These are phyloP conservation scores for Rhodotorula kratochvilovae DNA, from an alignment of 768 basidiomycete genomes.

Conservation along the genomic window DNA sequence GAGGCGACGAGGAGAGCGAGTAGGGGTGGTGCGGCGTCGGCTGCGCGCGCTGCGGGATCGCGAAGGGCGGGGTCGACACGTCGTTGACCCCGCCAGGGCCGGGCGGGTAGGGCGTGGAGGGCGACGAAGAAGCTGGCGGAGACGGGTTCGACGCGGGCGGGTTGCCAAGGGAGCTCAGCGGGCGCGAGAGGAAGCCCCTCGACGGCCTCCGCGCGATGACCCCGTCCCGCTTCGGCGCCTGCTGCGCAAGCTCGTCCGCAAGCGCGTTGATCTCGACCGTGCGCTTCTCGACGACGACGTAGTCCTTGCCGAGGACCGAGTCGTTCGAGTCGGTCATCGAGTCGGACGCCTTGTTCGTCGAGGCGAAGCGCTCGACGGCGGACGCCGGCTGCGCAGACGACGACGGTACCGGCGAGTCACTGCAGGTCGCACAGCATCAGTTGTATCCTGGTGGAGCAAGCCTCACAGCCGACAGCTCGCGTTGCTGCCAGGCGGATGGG, in stretches of 20 bases:
- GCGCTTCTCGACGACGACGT: slow-evolving; percentile 87
- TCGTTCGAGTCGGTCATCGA: slow-evolving; percentile 49
- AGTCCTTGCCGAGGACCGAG: slow-evolving; percentile 58
- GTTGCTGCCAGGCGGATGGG: too few species aligned
- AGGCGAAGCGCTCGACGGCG: slow-evolving; percentile 25
- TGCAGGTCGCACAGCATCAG: too few species aligned
- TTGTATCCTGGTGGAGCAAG: too few species aligned
- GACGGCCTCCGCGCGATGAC: slow-evolving; percentile 46
- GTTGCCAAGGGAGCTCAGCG: slow-evolving; percentile 44
- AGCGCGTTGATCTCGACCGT: slow-evolving; percentile 88
- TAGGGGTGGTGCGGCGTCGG: slow-evolving; percentile 30
- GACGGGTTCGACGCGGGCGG: slow-evolving; percentile 45
- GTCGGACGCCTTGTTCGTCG: slow-evolving; percentile 39
- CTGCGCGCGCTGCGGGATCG: slow-evolving; percentile 33
- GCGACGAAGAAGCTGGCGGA: slow-evolving; percentile 42
- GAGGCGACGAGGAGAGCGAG: slow-evolving; percentile 38
- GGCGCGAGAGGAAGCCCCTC: slow-evolving; percentile 39
- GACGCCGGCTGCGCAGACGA: slow-evolving; percentile 32
- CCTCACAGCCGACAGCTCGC: too few species aligned
- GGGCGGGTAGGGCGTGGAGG: slow-evolving; percentile 45
- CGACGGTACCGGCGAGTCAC: slow-evolving; percentile 24
- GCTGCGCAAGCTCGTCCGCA: slow-evolving; percentile 61
- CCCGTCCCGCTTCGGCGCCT: slow-evolving; percentile 45
- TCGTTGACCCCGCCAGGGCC: slow-evolving; percentile 42
- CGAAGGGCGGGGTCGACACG: slow-evolving; percentile 49